phyloP scores from a whole-genome alignment of 495 filamentous ascomycete genomes.

The Hyphodiscus hymeniophilus region DNA sequence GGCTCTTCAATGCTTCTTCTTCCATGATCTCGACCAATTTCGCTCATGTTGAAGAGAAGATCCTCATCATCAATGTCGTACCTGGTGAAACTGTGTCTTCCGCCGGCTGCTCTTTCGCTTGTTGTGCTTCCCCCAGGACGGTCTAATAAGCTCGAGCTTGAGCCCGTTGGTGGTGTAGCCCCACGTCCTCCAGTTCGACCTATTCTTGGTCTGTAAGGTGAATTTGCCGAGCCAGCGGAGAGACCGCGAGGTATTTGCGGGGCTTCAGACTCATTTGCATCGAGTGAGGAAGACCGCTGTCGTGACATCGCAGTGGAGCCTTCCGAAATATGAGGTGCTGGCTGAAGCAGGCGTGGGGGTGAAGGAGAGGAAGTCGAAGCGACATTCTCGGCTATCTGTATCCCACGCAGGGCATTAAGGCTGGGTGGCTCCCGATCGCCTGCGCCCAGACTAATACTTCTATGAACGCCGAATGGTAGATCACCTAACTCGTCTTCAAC shows the following conservation, averaged over 20 bases:
- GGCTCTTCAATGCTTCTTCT: conserved; percentile 69
- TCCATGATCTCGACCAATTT: conserved; percentile 54
- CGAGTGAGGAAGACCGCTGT: conserved; percentile 34
- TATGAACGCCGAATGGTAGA: conserved; percentile 51
- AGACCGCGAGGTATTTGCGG: conserved; percentile 16
- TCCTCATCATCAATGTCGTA: conserved; percentile 67
- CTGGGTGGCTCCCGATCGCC: conserved; percentile 55
- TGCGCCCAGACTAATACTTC: conserved; percentile 68
- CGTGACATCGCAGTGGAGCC: conserved; percentile 30
- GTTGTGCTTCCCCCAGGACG: conserved; percentile 43
- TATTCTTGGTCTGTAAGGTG: conserved; percentile 27
- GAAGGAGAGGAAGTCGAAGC: conserved; percentile 26
- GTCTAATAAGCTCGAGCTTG: conserved; percentile 38
- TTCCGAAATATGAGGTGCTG: conserved; percentile 35
- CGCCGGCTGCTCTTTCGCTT: conserved; percentile 34
- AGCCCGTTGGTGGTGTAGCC: conserved; percentile 25
- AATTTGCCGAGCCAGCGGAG: conserved; percentile 18
- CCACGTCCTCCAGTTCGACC: conserved; percentile 26
- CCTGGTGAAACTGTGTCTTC: conserved; percentile 33
- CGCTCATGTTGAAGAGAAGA: conserved; percentile 81
- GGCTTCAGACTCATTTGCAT: conserved; percentile 25
- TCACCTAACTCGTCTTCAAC: conserved; percentile 56
- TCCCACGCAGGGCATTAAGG: conserved; percentile 47
- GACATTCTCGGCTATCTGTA: conserved; percentile 25
- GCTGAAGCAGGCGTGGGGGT: conserved; percentile 31